phyloP scores from a whole-genome alignment of 805 yeast species.

The Ogataea siamensis region DNA sequence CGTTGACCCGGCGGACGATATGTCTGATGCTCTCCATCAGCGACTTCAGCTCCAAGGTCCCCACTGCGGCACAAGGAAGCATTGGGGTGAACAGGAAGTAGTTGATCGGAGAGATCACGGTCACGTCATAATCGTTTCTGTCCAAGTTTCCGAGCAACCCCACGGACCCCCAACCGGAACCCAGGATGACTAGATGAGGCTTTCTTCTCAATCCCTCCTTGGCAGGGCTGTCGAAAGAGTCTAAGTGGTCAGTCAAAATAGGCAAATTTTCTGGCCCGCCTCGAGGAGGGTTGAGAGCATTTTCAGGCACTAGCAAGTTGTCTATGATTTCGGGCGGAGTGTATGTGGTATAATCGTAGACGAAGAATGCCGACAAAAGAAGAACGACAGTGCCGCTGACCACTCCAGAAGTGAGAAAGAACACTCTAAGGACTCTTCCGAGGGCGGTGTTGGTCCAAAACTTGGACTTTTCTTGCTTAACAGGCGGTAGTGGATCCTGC shows the following conservation, averaged over 20 bases:
- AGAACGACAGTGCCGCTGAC: constrained; percentile 42
- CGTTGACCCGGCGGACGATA: constrained; percentile 49
- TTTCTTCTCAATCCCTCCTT: constrained; percentile 45
- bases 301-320: constrained; percentile 47
- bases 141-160: constrained; percentile 51
- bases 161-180: constrained; percentile 74
- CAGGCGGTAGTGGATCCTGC: not conserved
- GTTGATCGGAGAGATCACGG: constrained; percentile 66
- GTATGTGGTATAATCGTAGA: constrained; percentile 69
- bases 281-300: constrained; percentile 50
- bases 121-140: constrained; percentile 58
- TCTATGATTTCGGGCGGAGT: constrained; percentile 39
- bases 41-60: constrained; percentile 64
- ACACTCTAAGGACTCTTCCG: constrained; percentile 35
- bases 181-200: constrained; percentile 59
- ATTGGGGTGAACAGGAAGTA: constrained; percentile 69
- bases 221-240: constrained; percentile 52
- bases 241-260: constrained; percentile 53
- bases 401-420: constrained; percentile 41
- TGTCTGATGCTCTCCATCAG: constrained; percentile 62
- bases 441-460: constrained; percentile 27
- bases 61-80: constrained; percentile 69
- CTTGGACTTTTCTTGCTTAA: constrained; percentile 1
- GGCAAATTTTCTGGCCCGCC: constrained; percentile 78
- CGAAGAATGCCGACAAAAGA: constrained; percentile 49